phyloP scores from a whole-genome alignment of 2,329 filamentous ascomycete species.

The Colletotrichum cuscutae region DNA sequence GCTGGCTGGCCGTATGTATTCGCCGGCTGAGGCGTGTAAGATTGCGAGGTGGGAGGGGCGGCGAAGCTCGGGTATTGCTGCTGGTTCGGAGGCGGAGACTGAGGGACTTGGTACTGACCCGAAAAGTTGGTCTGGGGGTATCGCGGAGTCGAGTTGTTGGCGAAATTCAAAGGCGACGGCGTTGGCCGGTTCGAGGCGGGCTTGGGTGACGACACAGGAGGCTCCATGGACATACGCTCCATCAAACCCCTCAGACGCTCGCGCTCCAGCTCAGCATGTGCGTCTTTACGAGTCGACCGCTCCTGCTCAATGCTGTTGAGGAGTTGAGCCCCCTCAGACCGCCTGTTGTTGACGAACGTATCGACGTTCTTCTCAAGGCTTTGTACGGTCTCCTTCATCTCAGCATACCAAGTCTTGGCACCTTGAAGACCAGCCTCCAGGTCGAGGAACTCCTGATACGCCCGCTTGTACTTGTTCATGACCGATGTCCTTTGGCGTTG shows the following conservation, averaged over 20 bases:
- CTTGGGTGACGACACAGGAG: slow-evolving; percentile 52
- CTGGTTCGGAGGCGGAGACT: slow-evolving; percentile 64
- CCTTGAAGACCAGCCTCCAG: slow-evolving; percentile 86
- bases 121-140: slow-evolving; percentile 66
- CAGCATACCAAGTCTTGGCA: slow-evolving; percentile 91
- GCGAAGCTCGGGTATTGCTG: slow-evolving; percentile 55
- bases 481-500: slow-evolving; percentile 85
- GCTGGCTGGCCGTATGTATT: slow-evolving; percentile 60
- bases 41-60: slow-evolving; percentile 50
- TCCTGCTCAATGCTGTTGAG: slow-evolving; percentile 88
- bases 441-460: slow-evolving; percentile 93
- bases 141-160: slow-evolving; percentile 47
- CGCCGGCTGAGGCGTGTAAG: slow-evolving; percentile 48
- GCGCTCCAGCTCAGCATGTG: slow-evolving; percentile 82
- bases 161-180: slow-evolving; percentile 49
- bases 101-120: slow-evolving; percentile 69
- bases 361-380: slow-evolving; percentile 96
- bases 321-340: slow-evolving; percentile 90
- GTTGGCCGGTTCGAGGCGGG: slow-evolving; percentile 46
- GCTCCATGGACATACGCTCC: slow-evolving; percentile 95
- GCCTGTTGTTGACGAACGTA: slow-evolving; percentile 93
- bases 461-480: slow-evolving; percentile 87
- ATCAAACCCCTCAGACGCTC: slow-evolving; percentile 89
- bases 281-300: slow-evolving; percentile 68
- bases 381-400: slow-evolving; percentile 95